A percentile compares a stretch with the other conserved stretches of the same genome.
phyloP scores from a whole-genome alignment of 1,284 basidiomycete genomes.

The Dichomitus squalens region DNA sequence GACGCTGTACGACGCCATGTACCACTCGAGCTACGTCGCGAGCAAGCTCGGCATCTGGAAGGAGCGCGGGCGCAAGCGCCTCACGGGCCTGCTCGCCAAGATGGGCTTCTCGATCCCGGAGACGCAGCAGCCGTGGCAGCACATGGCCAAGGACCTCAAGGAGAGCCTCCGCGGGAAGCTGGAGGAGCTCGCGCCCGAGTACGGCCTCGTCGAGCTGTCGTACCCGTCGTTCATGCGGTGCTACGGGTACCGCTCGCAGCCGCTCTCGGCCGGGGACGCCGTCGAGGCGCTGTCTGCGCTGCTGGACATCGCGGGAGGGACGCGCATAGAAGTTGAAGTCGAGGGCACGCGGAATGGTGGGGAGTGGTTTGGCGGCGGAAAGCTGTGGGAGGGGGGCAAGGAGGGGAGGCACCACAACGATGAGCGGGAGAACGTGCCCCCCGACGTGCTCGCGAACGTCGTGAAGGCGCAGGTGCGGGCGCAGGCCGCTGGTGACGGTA shows the following conservation, averaged over 20 bases:
- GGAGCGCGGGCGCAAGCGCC: constrained; percentile 85
- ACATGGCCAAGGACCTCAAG: constrained; percentile 97
- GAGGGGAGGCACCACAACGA: constrained; percentile 46
- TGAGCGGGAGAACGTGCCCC: constrained; percentile 49
- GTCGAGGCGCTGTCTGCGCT: constrained; percentile 90
- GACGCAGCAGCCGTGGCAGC: constrained; percentile 90
- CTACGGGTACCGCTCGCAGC: constrained; percentile 86
- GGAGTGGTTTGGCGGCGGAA: constrained; percentile 86
- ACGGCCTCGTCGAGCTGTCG: constrained; percentile 92
- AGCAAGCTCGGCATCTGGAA: constrained; percentile 96
- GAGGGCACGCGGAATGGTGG: constrained; percentile 85
- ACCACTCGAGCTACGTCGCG: constrained; percentile 95
- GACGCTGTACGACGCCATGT: constrained; percentile 98
- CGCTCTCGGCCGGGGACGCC: constrained; percentile 90
- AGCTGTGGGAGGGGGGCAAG: constrained; percentile 64
- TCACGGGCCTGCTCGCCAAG: constrained; percentile 94
- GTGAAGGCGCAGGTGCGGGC: constrained; percentile 25
- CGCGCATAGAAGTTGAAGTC: constrained; percentile 86
- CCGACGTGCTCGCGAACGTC: constrained; percentile 30
- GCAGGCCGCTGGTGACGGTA: constrained; percentile 36
- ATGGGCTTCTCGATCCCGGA: constrained; percentile 98
- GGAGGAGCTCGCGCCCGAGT: constrained; percentile 92
- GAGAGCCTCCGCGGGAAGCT: constrained; percentile 81
- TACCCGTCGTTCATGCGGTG: constrained; percentile 94
- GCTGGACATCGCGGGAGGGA: constrained; percentile 89